phyloP scores from a whole-genome alignment of 768 basidiomycete genomes.

The Lactarius sp. region DNA sequence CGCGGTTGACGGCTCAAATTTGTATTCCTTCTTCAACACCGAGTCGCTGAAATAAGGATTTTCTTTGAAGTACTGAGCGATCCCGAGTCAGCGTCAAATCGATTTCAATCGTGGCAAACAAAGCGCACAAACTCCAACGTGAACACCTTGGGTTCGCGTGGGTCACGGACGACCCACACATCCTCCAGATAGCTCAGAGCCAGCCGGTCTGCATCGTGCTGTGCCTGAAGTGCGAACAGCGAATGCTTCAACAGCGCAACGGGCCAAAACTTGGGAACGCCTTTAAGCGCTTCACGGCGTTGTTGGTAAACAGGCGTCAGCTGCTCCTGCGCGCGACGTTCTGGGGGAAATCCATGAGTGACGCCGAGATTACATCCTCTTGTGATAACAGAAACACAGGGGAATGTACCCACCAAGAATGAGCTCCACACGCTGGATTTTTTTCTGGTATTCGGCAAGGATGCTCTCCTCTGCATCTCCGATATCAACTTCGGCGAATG shows the following conservation, averaged over 20 bases:
- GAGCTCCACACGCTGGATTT: conserved; percentile 65
- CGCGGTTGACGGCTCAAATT: conserved; percentile 53
- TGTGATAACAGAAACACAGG: neutral
- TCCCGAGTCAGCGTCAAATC: conserved; percentile 2
- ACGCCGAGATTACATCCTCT: conserved; percentile 6
- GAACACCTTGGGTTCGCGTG: conserved; percentile 72
- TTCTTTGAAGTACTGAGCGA: conserved; percentile 68
- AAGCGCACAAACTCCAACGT: conserved; percentile 82
- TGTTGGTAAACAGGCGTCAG: conserved; percentile 61
- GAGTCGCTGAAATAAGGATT: conserved; percentile 78
- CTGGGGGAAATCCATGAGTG: conserved; percentile 35
- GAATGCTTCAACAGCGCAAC: conserved; percentile 73
- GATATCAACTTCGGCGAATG: conserved; percentile 61
- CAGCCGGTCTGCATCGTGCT: conserved; percentile 71
- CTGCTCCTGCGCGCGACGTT: conserved; percentile 56
- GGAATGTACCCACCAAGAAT: conserved; percentile 53
- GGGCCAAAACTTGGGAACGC: conserved; percentile 81
- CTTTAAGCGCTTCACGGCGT: conserved; percentile 60
- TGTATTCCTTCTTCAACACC: conserved; percentile 79
- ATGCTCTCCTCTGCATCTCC: conserved; percentile 68
- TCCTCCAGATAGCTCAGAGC: conserved; percentile 84
- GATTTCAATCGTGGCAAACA: conserved; percentile 14
- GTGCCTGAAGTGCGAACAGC: conserved; percentile 57
- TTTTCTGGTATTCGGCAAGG: conserved; percentile 59
- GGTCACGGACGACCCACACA: conserved; percentile 74